Evolutionary conservation across 768 basidiomycete species (phyloP).

Genomic region (Pleurotus djamor): DNA sequence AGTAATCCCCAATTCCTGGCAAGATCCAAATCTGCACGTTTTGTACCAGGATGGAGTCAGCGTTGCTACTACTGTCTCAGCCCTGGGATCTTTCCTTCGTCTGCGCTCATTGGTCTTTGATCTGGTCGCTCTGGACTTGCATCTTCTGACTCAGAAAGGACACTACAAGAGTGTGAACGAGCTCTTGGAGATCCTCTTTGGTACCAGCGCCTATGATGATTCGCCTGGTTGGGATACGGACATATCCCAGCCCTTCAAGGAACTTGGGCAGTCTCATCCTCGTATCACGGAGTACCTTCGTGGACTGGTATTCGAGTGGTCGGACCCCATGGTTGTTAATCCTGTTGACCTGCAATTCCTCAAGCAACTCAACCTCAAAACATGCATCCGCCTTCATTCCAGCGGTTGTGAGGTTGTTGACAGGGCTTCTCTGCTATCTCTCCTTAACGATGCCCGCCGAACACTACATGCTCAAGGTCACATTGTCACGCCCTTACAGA

Average conservation of each 20-base stretch:
- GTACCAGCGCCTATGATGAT: conserved; percentile 48
- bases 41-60: conserved; percentile 72
- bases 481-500: conserved; percentile 59
- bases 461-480: conserved; percentile 66
- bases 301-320: conserved; percentile 87
- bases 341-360: conserved; percentile 65
- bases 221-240: conserved; percentile 41
- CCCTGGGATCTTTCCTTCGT: conserved; percentile 74
- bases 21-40: conserved; percentile 56
- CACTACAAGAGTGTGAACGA: conserved; percentile 73
- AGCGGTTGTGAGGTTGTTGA: conserved; percentile 86
- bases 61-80: conserved; percentile 63
- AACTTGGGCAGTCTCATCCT: conserved; percentile 79
- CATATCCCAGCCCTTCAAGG: conserved; percentile 57
- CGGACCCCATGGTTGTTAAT: conserved; percentile 63
- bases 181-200: conserved; percentile 81
- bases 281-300: conserved; percentile 88
- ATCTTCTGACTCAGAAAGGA: conserved; percentile 77
- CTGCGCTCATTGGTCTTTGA: conserved; percentile 85
- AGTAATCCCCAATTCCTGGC: conserved; percentile 46
- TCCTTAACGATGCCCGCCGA: conserved; percentile 62
- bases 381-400: conserved; percentile 66
- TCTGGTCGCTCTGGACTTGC: conserved; percentile 83
- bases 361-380: conserved; percentile 60
- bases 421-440: conserved; percentile 61